Conservation (phyloP, 345 rosid species). For the Brassica cretica region DNA sequence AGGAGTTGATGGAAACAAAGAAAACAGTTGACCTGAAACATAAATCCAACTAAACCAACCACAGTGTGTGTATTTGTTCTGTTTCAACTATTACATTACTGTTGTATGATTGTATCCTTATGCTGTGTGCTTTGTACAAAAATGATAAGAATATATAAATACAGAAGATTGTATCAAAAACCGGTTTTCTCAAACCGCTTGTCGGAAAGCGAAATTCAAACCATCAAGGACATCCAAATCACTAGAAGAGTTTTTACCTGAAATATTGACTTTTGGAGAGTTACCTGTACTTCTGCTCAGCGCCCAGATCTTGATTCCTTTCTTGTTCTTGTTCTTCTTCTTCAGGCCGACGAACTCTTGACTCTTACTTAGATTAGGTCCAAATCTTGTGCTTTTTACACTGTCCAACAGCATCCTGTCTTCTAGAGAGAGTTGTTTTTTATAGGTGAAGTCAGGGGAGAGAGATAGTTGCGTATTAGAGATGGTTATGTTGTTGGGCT, state of each 20-base stretch:
- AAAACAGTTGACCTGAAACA: conserved; percentile 38
- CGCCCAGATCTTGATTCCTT: conserved; percentile 43
- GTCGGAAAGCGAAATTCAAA: conserved; percentile 37
- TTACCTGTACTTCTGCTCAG: conserved; percentile 66
- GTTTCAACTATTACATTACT: conserved; percentile 28
- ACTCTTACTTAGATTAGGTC: conserved; percentile 75
- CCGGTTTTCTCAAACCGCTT: neutral
- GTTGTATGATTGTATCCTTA: conserved; percentile 4
- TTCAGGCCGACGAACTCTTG: conserved; percentile 54
- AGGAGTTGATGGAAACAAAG: conserved; percentile 35
- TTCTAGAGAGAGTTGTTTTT: conserved; percentile 57
- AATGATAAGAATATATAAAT: conserved; percentile 21
- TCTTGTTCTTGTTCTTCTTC: conserved; percentile 39
- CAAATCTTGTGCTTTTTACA: conserved; percentile 44
- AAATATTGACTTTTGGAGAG: conserved; percentile 51
- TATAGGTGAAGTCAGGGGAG: conserved; percentile 35
- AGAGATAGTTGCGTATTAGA: conserved; percentile 44
- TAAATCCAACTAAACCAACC: conserved; percentile 36
- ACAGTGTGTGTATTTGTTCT: conserved; percentile 20
- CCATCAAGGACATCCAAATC: conserved; percentile 60
- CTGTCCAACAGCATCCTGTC: conserved; percentile 61
- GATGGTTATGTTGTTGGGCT: conserved; percentile 26
- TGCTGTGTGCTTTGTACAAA: conserved; percentile 22
- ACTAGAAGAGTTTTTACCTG: conserved; percentile 33
- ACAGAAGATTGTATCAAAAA: conserved; percentile 25